These are phyloP conservation scores for Cutaneotrichosporon curvatum DNA, from an alignment of 1,284 basidiomycete species.

Conservation along the genomic window DNA sequence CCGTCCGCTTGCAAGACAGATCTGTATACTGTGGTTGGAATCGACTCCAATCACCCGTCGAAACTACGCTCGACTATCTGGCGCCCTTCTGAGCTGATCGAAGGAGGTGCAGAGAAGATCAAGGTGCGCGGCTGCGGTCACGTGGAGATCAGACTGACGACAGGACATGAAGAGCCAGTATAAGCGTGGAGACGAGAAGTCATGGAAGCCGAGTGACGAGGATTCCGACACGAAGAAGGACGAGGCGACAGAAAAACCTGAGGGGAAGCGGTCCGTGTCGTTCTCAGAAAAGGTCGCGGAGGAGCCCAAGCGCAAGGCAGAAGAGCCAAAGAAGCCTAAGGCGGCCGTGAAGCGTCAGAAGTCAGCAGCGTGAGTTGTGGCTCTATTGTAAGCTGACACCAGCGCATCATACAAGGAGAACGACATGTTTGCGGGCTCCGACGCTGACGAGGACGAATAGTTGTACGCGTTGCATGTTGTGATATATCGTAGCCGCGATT, in stretches of 20 bases:
- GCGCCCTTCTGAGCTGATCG: constrained; percentile 26
- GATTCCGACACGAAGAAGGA: background rate
- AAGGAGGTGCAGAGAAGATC: constrained; percentile 16
- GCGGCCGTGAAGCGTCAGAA: constrained; percentile 9
- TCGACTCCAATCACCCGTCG: constrained; percentile 42
- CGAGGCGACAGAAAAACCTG: background rate
- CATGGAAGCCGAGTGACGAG: background rate
- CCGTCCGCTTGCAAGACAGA: constrained; percentile 31
- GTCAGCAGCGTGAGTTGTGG: constrained; percentile 14
- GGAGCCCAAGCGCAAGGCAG: background rate
- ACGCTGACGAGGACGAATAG: constrained; percentile 10
- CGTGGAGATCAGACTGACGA: too few species aligned
- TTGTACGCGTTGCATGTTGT: too few species aligned
- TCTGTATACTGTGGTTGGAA: constrained; percentile 39
- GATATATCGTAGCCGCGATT: too few species aligned
- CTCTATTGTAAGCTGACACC: constrained; percentile 2
- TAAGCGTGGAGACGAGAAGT: constrained; percentile 7
- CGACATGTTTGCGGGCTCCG: constrained; percentile 23
- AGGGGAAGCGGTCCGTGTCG: background rate
- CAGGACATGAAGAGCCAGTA: constrained; percentile 19
- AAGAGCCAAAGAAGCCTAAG: background rate
- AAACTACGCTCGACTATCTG: constrained; percentile 35
- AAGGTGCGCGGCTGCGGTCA: constrained; percentile 11
- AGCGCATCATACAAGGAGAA: constrained; percentile 20
- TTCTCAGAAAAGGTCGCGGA: constrained; percentile 1